A percentile compares a stretch with the other conserved stretches of the same genome.
These are phyloP conservation scores for Pleurotus salmoneostramineus DNA, from an alignment of 768 basidiomycete species.

Conservation along the genomic window DNA sequence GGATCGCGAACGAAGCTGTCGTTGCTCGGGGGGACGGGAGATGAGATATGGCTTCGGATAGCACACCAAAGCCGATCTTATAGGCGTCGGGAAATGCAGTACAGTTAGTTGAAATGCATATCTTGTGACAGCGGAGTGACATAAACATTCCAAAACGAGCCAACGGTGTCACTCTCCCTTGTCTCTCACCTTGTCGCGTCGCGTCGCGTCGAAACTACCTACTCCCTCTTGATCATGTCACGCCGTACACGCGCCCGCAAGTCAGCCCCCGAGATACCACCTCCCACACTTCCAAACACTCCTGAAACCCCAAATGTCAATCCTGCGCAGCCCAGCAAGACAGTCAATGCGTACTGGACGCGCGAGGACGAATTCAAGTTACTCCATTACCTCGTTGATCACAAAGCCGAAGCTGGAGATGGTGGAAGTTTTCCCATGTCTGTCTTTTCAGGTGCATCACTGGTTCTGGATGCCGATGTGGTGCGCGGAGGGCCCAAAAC, in stretches of 20 bases:
- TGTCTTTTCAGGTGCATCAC: slow-evolving; percentile 12
- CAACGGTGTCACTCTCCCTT: background rate
- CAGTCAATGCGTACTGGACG: slow-evolving; percentile 9
- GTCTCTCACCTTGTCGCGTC: background rate
- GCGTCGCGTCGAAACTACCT: background rate
- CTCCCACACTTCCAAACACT: background rate
- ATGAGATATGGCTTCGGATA: background rate
- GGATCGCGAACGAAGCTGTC: background rate
- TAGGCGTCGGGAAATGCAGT: background rate
- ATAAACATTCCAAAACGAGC: background rate
- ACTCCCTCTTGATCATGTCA: background rate
- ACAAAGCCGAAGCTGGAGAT: slow-evolving; percentile 15
- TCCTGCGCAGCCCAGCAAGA: background rate
- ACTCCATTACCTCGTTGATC: slow-evolving; percentile 10
- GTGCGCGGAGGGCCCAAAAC: slow-evolving; percentile 15
- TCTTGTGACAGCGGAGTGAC: background rate
- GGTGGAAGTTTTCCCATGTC: slow-evolving; percentile 18
- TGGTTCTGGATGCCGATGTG: slow-evolving; percentile 1
- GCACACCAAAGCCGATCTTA: background rate
- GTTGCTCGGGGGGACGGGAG: background rate
- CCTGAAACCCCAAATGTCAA: background rate
- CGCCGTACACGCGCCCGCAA: background rate
- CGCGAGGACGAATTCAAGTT: slow-evolving; percentile 10
- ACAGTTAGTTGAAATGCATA: background rate
- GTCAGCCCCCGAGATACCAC: background rate